Base-by-base conservation (phyloP, 345 rosid species). In the Stellera chamaejasme region DNA sequence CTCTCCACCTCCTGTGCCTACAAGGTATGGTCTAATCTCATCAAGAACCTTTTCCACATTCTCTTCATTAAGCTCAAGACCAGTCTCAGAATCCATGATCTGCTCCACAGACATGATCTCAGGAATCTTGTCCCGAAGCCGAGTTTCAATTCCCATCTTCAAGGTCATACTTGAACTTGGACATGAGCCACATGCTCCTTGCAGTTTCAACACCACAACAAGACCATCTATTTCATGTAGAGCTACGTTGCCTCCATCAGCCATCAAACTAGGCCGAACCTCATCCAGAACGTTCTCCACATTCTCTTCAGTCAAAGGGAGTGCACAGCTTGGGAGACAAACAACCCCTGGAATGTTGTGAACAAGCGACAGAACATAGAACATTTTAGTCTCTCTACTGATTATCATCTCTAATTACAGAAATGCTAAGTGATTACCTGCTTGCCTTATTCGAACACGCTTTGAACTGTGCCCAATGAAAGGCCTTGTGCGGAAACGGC, bases 151-250 rank as follows among this genome's bases (percentile, higher is more conserved):
- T 50, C 98, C 95, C 96, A 81, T 92, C 74, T 84, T 86, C 43
- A 92, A 74, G 0, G 98, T 92, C 98, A 88, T 86, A 2, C 93
- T 77, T 11, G 98, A 92, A 75, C 95, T 88, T 2, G 97, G 98
- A 75, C 97, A 92, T 14, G 98, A 92, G 5, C 98, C 98, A 57
- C 98, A 88, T 13, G 98, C 98, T 62, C 98, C 97, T 69, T 88
- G 90, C 19, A 92, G 79, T 78, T 84, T 92, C 39, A 92, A 46
- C 27, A 88, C 88, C 26, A 92, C 98, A n/a, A 86, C 82, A 52
- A 86, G 90, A 27, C 98, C 97, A 62, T 92, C 97, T 66, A 92
- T 88, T 72, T 92, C 98, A 12, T 86, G 97, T 46, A 92, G 67
- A 52, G 92, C 95, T 26, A 92, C 98, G 56, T 92, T 92, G 13